A percentile compares a stretch with the other conserved stretches of the same genome.
Evolutionary conservation across 2,329 filamentous ascomycete genomes (phyloP).

Genomic region (Rhinocladiella similis): DNA sequence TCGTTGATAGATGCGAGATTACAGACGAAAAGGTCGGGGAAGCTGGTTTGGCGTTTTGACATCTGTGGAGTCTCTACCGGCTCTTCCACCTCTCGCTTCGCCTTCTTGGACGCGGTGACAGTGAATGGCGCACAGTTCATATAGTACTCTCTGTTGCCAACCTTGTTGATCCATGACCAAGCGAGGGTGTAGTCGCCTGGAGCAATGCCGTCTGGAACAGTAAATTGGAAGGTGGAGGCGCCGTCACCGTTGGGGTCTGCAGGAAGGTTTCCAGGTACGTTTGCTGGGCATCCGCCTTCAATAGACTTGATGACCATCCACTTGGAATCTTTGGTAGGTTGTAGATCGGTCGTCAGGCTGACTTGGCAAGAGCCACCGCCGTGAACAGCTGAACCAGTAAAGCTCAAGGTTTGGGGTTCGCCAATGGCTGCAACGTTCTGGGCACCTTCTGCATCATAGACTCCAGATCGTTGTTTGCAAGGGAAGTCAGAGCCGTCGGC

Average conservation of each 20-base stretch:
- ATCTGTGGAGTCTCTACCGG: slow-evolving; percentile 11
- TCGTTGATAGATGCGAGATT: slow-evolving; percentile 58
- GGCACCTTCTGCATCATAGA: slow-evolving; percentile 45
- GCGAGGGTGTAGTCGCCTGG: slow-evolving; percentile 77
- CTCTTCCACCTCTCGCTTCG: no score
- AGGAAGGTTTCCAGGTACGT: slow-evolving; percentile 58
- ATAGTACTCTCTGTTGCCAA: slow-evolving; percentile 95
- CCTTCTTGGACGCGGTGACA: slow-evolving; percentile 54
- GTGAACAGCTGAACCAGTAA: slow-evolving; percentile 74
- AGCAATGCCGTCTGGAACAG: slow-evolving; percentile 69
- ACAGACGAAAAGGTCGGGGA: slow-evolving; percentile 75
- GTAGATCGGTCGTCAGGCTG: slow-evolving; percentile 75
- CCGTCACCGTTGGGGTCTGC: slow-evolving; percentile 45
- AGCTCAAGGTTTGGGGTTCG: slow-evolving; percentile 59
- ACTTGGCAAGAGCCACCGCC: slow-evolving; percentile 93
- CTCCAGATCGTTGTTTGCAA: slow-evolving; percentile 66
- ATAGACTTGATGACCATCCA: slow-evolving; percentile 93
- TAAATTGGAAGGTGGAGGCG: slow-evolving; percentile 66
- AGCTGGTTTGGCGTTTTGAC: slow-evolving; percentile 41
- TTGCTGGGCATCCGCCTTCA: slow-evolving; percentile 78
- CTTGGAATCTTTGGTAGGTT: slow-evolving; percentile 63
- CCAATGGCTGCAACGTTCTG: slow-evolving; percentile 66
- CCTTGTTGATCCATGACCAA: slow-evolving; percentile 93
- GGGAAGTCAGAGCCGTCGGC: slow-evolving; percentile 70
- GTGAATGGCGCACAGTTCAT: slow-evolving; percentile 87